phyloP scores from a whole-genome alignment of 2,329 filamentous ascomycete genomes.

The Fusarium mexicanum region DNA sequence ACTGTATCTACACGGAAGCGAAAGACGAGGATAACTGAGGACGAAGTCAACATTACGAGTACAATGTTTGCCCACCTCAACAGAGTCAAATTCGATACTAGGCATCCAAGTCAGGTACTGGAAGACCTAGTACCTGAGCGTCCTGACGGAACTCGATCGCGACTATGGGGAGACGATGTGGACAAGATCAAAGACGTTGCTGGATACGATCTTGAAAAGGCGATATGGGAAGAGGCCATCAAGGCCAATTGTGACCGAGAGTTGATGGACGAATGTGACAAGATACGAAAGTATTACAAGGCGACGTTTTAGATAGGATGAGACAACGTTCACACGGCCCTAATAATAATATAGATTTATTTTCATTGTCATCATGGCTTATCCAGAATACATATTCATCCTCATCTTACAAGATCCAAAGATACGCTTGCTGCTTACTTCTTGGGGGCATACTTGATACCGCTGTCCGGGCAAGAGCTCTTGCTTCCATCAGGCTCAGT shows the following conservation, averaged over 20 bases:
- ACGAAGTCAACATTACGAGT: conserved; percentile 7
- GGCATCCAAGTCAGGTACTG: conserved; percentile 11
- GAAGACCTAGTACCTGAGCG: conserved; percentile 12
- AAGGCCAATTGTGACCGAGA: conserved; percentile 30
- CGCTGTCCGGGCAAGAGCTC: conserved; percentile 62
- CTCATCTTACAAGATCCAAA: neutral
- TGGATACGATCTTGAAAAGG: conserved; percentile 39
- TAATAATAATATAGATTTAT: neutral
- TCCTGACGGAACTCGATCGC: conserved; percentile 11
- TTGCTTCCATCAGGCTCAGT: conserved; percentile 64
- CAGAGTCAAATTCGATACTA: conserved; percentile 38
- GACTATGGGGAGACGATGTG: conserved; percentile 33
- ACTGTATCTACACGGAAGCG: neutral
- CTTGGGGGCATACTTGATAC: conserved; percentile 46
- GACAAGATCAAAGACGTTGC: conserved; percentile 20
- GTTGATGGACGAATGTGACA: conserved; percentile 36
- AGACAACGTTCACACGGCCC: neutral
- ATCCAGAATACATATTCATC: neutral
- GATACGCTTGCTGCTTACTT: neutral
- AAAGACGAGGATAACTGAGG: neutral
- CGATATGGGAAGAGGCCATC: conserved; percentile 39
- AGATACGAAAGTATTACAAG: conserved; percentile 35
- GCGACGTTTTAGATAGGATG: conserved; percentile 27
- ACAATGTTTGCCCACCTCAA: conserved; percentile 41
- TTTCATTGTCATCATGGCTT: neutral